Conservation (phyloP, 2,329 filamentous ascomycete genomes). For the Epichloe glyceriae region DNA sequence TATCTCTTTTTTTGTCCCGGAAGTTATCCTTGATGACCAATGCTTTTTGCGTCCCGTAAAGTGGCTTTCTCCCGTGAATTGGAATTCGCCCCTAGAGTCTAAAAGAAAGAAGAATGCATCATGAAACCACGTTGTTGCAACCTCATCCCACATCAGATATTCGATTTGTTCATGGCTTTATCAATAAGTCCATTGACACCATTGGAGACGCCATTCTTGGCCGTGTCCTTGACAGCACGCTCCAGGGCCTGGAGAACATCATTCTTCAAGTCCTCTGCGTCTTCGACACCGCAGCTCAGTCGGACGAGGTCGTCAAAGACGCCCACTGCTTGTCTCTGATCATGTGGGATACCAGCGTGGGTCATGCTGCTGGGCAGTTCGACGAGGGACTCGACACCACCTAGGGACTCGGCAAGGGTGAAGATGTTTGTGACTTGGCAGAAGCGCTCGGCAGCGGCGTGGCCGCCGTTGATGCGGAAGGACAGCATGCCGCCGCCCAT, state of each 20-base stretch:
- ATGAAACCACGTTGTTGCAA: background rate
- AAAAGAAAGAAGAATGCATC: background rate
- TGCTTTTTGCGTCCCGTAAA: background rate
- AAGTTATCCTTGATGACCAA: background rate
- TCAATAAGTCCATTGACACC: conserved; percentile 18
- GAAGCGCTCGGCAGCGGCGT: conserved; percentile 78
- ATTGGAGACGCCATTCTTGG: conserved; percentile 16
- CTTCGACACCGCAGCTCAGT: conserved; percentile 89
- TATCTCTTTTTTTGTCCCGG: background rate
- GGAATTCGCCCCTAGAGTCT: background rate
- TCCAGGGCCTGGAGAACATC: conserved; percentile 79
- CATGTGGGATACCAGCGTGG: conserved; percentile 84
- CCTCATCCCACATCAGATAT: no score
- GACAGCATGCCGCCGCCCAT: conserved; percentile 96
- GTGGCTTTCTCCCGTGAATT: background rate
- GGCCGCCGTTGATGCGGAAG: conserved; percentile 83
- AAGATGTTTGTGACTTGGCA: conserved; percentile 83
- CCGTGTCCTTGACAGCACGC: conserved; percentile 41
- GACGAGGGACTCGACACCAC: conserved; percentile 81
- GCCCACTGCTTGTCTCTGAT: conserved; percentile 80
- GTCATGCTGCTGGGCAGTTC: conserved; percentile 96
- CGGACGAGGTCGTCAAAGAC: conserved; percentile 92
- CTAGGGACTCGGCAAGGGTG: conserved; percentile 83
- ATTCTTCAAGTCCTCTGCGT: conserved; percentile 66
- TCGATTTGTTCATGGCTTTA: background rate